Evolutionary conservation across 805 yeast species (phyloP).

Genomic region (Saturnispora ahearnii): DNA sequence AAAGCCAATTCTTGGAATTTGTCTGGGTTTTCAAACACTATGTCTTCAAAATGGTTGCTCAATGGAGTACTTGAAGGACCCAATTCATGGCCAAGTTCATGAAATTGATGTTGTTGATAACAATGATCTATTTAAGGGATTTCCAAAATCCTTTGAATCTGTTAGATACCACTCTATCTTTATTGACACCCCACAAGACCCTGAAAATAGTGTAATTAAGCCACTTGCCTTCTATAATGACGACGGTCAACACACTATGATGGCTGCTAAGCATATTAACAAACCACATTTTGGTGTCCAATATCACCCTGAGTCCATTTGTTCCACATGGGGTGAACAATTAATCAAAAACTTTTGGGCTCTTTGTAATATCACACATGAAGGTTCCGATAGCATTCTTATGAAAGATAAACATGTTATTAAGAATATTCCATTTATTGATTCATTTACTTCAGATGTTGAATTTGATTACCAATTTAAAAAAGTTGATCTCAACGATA

Average conservation of each 20-base stretch:
- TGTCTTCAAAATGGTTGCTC: slow-evolving; percentile 50
- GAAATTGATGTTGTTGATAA: slow-evolving; percentile 27
- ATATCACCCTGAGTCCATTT: slow-evolving; percentile 93
- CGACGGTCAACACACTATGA: slow-evolving; percentile 35
- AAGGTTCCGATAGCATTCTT: slow-evolving; percentile 9
- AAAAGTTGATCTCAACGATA: slow-evolving; percentile 4
- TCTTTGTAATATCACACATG: slow-evolving; percentile 27
- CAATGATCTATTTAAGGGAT: slow-evolving; percentile 33
- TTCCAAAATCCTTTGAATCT: slow-evolving; percentile 43
- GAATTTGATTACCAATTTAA: slow-evolving; percentile 15
- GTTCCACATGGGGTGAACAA: slow-evolving; percentile 58
- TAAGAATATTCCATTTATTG: slow-evolving; percentile 19
- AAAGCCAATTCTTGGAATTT: slow-evolving; percentile 79
- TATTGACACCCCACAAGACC: slow-evolving; percentile 26
- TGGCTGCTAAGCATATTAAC: slow-evolving; percentile 64
- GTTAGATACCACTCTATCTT: slow-evolving; percentile 87
- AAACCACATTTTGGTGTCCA: slow-evolving; percentile 89
- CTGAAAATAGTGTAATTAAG: slow-evolving; percentile 23
- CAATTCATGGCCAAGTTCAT: slow-evolving; percentile 84
- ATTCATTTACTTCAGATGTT: slow-evolving; percentile 4
- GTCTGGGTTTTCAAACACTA: slow-evolving; percentile 86
- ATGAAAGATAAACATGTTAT: slow-evolving; percentile 19
- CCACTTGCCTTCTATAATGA: slow-evolving; percentile 58
- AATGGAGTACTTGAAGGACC: slow-evolving; percentile 43
- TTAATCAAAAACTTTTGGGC: slow-evolving; percentile 57